Evolutionary conservation across 192 early-diverging fungal species (phyloP).

Genomic region (Lunasporangiospora selenospora): DNA sequence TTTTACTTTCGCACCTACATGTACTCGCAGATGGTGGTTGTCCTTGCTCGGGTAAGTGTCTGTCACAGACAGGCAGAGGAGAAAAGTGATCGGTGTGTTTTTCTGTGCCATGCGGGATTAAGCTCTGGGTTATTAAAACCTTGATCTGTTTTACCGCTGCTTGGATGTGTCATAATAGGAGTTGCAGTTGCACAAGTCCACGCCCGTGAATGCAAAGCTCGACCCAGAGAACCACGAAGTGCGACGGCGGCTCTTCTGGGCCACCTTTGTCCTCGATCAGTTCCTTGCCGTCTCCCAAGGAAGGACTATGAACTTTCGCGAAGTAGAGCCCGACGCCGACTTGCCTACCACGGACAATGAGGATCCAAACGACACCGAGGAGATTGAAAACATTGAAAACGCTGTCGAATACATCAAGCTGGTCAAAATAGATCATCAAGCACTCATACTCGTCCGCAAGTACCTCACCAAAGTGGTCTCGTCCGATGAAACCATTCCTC

Average conservation of each 20-base stretch:
- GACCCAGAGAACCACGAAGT: slow-evolving; percentile 44
- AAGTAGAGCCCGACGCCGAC: slow-evolving; percentile 44
- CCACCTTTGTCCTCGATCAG: slow-evolving; percentile 46
- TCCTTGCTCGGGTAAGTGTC: slow-evolving; percentile 44
- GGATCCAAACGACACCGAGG: slow-evolving; percentile 38
- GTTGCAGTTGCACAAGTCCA: slow-evolving; percentile 45
- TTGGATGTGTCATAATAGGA: too few species aligned
- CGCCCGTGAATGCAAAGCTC: slow-evolving; percentile 45
- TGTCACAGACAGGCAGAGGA: too few species aligned
- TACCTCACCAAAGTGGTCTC: slow-evolving; percentile 46
- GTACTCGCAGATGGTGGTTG: slow-evolving; percentile 53
- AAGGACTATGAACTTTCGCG: slow-evolving; percentile 40
- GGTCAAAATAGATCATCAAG: slow-evolving; percentile 46
- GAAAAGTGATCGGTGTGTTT: too few species aligned
- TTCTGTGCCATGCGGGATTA: too few species aligned
- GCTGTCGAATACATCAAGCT: slow-evolving; percentile 46
- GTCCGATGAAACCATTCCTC: slow-evolving; percentile 48
- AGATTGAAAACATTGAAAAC: slow-evolving; percentile 37
- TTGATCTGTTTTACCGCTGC: too few species aligned
- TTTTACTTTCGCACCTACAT: slow-evolving; percentile 58
- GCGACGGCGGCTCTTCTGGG: slow-evolving; percentile 39
- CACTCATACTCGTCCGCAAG: slow-evolving; percentile 36
- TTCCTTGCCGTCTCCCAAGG: slow-evolving; percentile 42
- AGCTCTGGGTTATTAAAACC: too few species aligned
- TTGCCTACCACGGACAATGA: slow-evolving; percentile 35